Conservation (phyloP, 2,329 filamentous ascomycete species). For the Bipolaris oryzae region DNA sequence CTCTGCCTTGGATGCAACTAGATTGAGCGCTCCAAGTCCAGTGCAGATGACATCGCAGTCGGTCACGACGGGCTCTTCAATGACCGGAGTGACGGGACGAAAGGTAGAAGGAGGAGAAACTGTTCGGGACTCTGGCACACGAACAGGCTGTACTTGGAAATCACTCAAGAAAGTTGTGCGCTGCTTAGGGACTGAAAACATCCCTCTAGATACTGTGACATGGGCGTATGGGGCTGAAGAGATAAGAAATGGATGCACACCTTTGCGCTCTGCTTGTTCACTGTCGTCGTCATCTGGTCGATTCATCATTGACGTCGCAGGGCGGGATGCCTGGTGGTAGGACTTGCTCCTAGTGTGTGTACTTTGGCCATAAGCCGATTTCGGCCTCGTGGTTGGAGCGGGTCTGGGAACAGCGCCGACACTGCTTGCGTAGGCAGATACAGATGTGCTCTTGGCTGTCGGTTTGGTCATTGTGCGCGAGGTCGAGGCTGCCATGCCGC, state of each 20-base stretch:
- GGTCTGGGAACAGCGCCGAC: constrained; percentile 61
- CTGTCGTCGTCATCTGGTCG: constrained; percentile 50
- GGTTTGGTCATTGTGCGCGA: constrained; percentile 52
- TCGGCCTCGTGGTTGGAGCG: constrained; percentile 51
- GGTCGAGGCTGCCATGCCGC: constrained; percentile 43
- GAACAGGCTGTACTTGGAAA: constrained; percentile 20
- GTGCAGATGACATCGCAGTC: constrained; percentile 37
- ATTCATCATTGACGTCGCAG: constrained; percentile 50
- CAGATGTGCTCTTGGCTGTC: constrained; percentile 52
- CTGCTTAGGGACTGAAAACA: constrained; percentile 21
- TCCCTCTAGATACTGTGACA: constrained; percentile 41
- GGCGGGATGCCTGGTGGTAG: constrained; percentile 52
- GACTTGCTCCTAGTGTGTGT: constrained; percentile 54
- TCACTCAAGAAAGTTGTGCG: constrained; percentile 27
- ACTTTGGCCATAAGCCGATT: constrained; percentile 52
- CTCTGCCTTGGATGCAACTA: constrained; percentile 32
- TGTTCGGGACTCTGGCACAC: constrained; percentile 24
- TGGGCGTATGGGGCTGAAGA: constrained; percentile 41
- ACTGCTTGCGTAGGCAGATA: constrained; percentile 59
- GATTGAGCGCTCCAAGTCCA: constrained; percentile 31
- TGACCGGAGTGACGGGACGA: constrained; percentile 30
- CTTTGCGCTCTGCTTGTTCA: constrained; percentile 52
- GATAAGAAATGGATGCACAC: constrained; percentile 52
- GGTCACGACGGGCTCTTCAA: constrained; percentile 38
- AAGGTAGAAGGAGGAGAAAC: constrained; percentile 35